Base-by-base conservation (phyloP, 176 grass and related monocot genomes). In the Ensete ventricosum region DNA sequence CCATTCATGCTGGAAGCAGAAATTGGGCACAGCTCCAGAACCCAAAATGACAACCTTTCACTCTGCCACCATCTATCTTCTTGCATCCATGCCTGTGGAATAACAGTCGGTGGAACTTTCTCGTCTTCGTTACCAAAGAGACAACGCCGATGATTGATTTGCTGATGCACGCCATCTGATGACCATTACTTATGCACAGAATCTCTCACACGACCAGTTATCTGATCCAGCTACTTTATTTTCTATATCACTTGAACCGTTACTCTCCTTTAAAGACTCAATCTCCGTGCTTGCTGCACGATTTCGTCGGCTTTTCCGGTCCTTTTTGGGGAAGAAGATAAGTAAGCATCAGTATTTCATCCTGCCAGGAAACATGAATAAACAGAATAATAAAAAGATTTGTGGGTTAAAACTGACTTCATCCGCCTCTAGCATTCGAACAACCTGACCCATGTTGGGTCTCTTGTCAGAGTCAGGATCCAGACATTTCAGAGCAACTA, bases 401-500 rank as follows among this genome's bases (percentile, higher is more conserved):
- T 83, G 65, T 64, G 70, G 51, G 49, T 53, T 27, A 8, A 9
- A 57, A 24, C 43, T 68, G n/a, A 81, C 84, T 62, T 89, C 85
- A 69, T 90, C 90, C 3, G 82, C 82, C 82, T 98, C 94, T 64
- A 98, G 81, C 90, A 98, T 91, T 79, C 92, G 94, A 54, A 91
- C 90, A 14, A 98, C 88, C 58, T 93, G 94, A 66, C 94, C 91
- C 94, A 98, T 98, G 79, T 89, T 98, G 73, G 94, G 94, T 82
- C 94, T 90, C 50, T 93, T 98, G 64, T 98, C 85, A 11, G 90
- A 78, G 82, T 98, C 88, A 19, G 90, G 94, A 84, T 98, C 94
- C 0, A 98, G 90, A 67, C 94, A 93, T 78, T 82, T 90, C 71
- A 98, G 83, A 34, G 90, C 90, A 73, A 98, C 90, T 78, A 98